Conservation (phyloP, 305 asterid species). For the Fraxinus sp. region DNA sequence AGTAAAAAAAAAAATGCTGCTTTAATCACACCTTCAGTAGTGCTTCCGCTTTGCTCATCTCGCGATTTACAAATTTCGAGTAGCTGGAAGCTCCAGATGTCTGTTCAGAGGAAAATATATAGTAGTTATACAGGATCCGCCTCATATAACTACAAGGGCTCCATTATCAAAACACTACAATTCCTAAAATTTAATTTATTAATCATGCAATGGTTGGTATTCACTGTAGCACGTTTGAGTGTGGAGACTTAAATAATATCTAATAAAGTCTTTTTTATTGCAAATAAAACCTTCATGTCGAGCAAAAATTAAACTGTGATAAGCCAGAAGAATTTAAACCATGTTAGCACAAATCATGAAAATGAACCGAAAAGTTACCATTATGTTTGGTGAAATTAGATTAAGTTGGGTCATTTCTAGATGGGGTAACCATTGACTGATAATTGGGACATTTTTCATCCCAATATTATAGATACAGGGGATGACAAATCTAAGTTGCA, state of each 20-base stretch:
- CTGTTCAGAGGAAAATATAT: constrained; percentile 40
- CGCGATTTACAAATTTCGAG: constrained; percentile 89
- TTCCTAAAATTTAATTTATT: background rate
- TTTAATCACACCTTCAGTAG: constrained; percentile 64
- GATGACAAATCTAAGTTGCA: background rate
- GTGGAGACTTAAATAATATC: background rate
- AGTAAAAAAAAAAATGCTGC: constrained; percentile 21
- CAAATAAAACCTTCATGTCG: background rate
- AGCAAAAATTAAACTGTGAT: background rate
- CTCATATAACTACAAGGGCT: background rate
- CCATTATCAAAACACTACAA: background rate
- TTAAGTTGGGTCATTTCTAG: background rate
- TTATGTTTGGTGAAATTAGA: background rate
- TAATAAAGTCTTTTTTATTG: background rate
- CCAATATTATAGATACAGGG: background rate
- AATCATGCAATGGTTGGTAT: background rate
- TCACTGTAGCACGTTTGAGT: background rate
- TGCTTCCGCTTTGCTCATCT: constrained; percentile 99
- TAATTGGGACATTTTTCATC: background rate
- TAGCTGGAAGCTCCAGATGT: constrained; percentile 84
- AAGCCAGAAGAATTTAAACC: background rate
- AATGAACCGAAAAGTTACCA: background rate
- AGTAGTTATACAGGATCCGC: background rate
- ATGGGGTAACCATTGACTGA: background rate
- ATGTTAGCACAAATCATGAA: background rate